phyloP scores from a whole-genome alignment of 1,284 basidiomycete species.

The Ceratobasidium papillatum region DNA sequence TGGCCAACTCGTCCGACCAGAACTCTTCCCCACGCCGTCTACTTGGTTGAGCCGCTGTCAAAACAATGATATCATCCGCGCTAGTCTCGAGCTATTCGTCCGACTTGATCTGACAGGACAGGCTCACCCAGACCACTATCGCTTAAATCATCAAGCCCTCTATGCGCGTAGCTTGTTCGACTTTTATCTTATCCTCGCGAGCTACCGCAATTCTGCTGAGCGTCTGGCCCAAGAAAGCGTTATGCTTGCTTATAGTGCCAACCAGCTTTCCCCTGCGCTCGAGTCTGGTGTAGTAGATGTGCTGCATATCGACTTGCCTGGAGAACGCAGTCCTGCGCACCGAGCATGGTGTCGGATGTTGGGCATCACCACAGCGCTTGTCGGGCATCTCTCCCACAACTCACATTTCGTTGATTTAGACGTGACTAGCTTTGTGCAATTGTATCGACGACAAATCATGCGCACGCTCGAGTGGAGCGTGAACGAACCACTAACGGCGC shows the following conservation, averaged over 20 bases:
- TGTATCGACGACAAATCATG: constrained; percentile 83
- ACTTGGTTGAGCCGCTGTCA: constrained; percentile 86
- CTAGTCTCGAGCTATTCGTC: constrained; percentile 78
- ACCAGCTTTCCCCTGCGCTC: constrained; percentile 77
- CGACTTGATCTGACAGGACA: constrained; percentile 74
- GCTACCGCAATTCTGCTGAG: constrained; percentile 79
- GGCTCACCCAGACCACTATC: constrained; percentile 59
- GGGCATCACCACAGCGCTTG: constrained; percentile 77
- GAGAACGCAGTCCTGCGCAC: constrained; percentile 80
- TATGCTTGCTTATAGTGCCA: constrained; percentile 83
- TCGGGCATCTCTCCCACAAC: constrained; percentile 65
- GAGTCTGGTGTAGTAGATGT: constrained; percentile 79
- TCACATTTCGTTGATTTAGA: constrained; percentile 88
- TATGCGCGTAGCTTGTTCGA: constrained; percentile 79
- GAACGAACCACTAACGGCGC: constrained; percentile 73
- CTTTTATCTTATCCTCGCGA: constrained; percentile 88
- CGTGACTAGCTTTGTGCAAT: constrained; percentile 83
- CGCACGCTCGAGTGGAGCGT: constrained; percentile 81
- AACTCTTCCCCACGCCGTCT: constrained; percentile 68
- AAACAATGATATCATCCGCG: constrained; percentile 80
- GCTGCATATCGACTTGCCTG: constrained; percentile 70
- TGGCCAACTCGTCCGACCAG: constrained; percentile 71
- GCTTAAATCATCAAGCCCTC: constrained; percentile 57
- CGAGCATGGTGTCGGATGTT: constrained; percentile 86
- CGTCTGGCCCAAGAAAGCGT: constrained; percentile 85